Evolutionary conservation across 352 stramenopile genomes (phyloP), one percentile per base, ranked within the genome.

Genomic region (Phytophthora lateralis): DNA sequence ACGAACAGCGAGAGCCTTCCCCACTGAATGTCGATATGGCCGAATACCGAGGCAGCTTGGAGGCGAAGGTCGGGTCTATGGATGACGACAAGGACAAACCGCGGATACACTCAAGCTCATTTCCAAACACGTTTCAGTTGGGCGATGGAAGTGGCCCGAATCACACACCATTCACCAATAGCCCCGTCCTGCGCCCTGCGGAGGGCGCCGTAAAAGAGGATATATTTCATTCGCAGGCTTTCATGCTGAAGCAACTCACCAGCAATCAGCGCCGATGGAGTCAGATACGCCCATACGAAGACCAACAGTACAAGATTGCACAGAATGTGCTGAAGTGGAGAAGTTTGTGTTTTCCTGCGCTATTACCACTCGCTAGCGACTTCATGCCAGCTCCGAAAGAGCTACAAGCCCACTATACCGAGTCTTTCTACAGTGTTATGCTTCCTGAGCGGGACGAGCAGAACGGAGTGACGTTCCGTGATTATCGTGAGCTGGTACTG

Each of bases 301-400:
- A 82, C 37, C 73, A 72, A 15, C 75, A 73, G 20, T 78, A 80
- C 35, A 82, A 90, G n/a, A 70, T 80, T 18, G 76, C 88, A 15
- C 82, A 91, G 61, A 92, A 94, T 54, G 88, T 97, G 12, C 88
- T 98, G 11, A 99, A 99, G 65, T 99, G 97, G 96, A 98, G 98
- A 57, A 98, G 88, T 63, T 71, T 99, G 18, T 97, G 86, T 39
- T 97, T 98, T 60, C 97, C 97, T 6, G 97, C 97, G 5, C 90
- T 99, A 58, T 76, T 98, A 21, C 93, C 93, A 18, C 76, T 98
- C 11, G 95, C 91, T 10, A 98, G 88, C 24, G 92, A 98, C 60
- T 97, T 90, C 57, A 82, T 97, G 26, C 91, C 91, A 3, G 73
- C 75, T 0, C 53, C 75, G 4, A 89, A 91, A 50, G 88, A 96